Base-by-base conservation (phyloP, 306 rosid species). In the Prunus mongolica region DNA sequence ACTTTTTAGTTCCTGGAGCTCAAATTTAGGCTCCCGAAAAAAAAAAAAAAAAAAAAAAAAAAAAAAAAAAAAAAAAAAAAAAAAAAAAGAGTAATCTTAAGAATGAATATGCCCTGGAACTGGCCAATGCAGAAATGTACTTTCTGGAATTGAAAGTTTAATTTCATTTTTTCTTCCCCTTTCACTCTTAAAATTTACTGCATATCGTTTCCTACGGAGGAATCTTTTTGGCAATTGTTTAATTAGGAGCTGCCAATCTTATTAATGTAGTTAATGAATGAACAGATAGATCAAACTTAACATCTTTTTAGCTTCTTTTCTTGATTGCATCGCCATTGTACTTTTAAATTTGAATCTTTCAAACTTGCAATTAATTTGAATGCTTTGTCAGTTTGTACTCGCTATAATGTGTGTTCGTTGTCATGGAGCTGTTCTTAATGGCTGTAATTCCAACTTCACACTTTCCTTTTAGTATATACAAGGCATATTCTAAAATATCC, bases 321-420 rank as follows among this genome's bases (percentile, higher is more conserved):
- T 56, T 79, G 78, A 44, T 79, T 54, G 22, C 60, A 62, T 71
- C 55, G 66, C n/a, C 7, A 15, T 60, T 30, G 38, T 27, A 12
- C 5, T 28, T 41, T 38, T 60, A 18, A 45, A 9, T 4, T 30
- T 62, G 28, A 28, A 1, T 2, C 4, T 58, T 8, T 9, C 25
- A 24, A 51, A 51, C 56, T 15, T 12, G 3, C 71, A 20, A 34
- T 34, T 12, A 65, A 65, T 54, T 52, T 32, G 45, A 19, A 19
- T 3, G 3, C n/a, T 50, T 54, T 72, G 44, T 72, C 65, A 12
- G 52, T 54, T 55, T 71, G 32, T 34, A 22, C 22, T 55, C 75
- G 22, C 38, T 28, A 30, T 47, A 10, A 10, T 6, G 24, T 30
- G 13, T 34, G 25, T 49, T 63, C 11, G 0, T 63, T 3, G 67